Evolutionary conservation across 2,329 filamentous ascomycete genomes (phyloP).

Genomic region (Passalora sequoiae): DNA sequence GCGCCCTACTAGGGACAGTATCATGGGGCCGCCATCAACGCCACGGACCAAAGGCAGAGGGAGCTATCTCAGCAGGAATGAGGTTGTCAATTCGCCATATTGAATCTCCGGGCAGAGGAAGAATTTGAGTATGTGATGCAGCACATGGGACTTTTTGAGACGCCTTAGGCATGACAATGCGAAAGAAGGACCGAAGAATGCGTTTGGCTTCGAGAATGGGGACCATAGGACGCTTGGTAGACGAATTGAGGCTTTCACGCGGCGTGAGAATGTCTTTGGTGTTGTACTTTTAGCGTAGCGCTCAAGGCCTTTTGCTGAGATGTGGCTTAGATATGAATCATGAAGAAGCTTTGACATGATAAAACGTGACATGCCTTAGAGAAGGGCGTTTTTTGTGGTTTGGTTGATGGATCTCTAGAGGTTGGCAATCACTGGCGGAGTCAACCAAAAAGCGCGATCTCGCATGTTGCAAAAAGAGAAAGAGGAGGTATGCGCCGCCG

Average conservation of each 20-base stretch:
- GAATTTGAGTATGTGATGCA: neutral
- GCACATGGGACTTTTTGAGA: neutral
- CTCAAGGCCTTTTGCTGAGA: too few species aligned
- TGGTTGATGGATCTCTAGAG: too few species aligned
- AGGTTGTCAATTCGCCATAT: conserved; percentile 73
- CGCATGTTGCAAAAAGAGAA: too few species aligned
- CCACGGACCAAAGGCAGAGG: conserved; percentile 37
- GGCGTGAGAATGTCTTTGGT: too few species aligned
- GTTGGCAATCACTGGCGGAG: too few species aligned
- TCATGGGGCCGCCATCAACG: conserved; percentile 47
- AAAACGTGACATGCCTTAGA: too few species aligned
- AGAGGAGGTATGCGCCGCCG: too few species aligned
- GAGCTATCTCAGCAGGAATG: conserved; percentile 71
- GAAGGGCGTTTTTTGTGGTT: too few species aligned
- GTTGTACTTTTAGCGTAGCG: too few species aligned
- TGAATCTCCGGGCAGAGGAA: conserved; percentile 25
- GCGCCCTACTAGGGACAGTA: conserved; percentile 87
- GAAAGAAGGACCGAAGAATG: neutral
- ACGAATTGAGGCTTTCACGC: neutral
- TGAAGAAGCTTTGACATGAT: too few species aligned
- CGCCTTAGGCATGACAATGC: neutral
- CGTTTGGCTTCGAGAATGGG: neutral
- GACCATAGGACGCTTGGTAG: neutral
- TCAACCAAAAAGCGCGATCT: too few species aligned
- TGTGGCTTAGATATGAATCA: too few species aligned